phyloP scores from a whole-genome alignment of 2,329 filamentous ascomycete genomes.

The Ophiobolus disseminans region DNA sequence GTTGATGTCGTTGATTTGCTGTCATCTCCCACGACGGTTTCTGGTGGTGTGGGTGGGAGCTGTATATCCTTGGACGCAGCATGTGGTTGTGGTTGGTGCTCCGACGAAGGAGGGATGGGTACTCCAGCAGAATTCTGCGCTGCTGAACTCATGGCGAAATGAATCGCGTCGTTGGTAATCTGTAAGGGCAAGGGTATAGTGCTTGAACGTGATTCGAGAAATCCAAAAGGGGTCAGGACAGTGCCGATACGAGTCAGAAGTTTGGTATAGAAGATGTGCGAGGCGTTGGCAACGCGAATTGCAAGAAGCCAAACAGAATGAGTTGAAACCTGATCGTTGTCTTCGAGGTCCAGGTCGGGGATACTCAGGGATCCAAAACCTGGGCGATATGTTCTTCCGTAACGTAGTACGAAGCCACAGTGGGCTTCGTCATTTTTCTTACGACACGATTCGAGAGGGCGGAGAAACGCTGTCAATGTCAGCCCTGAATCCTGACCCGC shows the following conservation, averaged over 20 bases:
- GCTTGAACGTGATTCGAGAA: no score
- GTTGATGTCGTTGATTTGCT: conserved; percentile 24
- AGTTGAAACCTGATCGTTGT: no score
- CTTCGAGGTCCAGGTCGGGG: no score
- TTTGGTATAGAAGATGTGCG: no score
- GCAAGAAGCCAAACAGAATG: no score
- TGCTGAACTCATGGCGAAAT: conserved; percentile 27
- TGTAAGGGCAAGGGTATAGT: neutral
- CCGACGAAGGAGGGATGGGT: conserved; percentile 20
- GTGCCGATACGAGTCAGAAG: no score
- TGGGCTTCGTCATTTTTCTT: conserved; percentile 15
- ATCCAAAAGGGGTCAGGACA: no score
- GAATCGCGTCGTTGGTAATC: neutral
- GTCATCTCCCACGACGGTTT: conserved; percentile 45
- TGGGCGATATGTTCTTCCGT: conserved; percentile 5
- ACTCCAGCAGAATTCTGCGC: conserved; percentile 18
- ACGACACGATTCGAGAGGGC: conserved; percentile 15
- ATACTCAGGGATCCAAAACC: neutral
- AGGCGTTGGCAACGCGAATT: no score
- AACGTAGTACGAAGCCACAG: conserved; percentile 7
- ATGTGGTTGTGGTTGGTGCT: conserved; percentile 26
- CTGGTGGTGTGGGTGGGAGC: conserved; percentile 46
- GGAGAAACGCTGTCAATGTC: conserved; percentile 21
- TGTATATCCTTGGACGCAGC: conserved; percentile 21
- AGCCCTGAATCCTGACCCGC: conserved; percentile 18